These are phyloP conservation scores for Porphyra umbilicalis DNA, from an alignment of 31 red algal genomes.

Conservation along the genomic window DNA sequence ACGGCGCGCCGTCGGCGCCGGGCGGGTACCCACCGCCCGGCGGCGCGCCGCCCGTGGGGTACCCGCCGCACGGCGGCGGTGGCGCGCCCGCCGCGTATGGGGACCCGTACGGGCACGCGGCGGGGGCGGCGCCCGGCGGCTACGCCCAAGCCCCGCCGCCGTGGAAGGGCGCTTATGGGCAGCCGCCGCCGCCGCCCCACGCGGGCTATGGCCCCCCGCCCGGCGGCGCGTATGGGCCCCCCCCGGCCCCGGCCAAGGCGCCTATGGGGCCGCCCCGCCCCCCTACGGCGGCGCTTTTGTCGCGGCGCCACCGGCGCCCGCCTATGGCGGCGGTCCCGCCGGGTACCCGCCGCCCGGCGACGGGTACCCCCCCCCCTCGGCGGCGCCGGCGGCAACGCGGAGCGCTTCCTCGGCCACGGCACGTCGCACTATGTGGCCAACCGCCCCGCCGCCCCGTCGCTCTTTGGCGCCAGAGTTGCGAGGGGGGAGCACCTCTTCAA, in stretches of 20 bases:
- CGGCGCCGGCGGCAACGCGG: not conserved
- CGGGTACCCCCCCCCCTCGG: not conserved
- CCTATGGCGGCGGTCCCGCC: not conserved
- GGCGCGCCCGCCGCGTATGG: no score
- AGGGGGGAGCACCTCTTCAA: slow-evolving; percentile 6
- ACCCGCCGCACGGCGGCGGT: no score
- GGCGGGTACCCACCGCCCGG: not conserved
- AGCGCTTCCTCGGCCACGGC: not conserved
- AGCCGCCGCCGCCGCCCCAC: no score
- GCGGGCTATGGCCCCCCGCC: not conserved
- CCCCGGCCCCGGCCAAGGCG: no score
- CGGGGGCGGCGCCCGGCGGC: no score
- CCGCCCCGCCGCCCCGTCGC: not conserved
- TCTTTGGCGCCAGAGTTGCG: not conserved
- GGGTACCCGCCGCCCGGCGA: not conserved
- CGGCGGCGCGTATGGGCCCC: no score
- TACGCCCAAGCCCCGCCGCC: no score
- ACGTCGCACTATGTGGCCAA: not conserved
- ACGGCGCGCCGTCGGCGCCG: no score
- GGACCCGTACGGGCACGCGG: no score
- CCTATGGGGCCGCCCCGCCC: not conserved
- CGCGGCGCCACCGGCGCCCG: not conserved
- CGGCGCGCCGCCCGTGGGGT: not conserved
- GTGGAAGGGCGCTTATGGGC: no score
- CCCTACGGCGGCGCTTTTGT: not conserved